Evolutionary conservation across 2,329 filamentous ascomycete genomes (phyloP), one percentile per base, ranked within the genome.

Genomic region (Aspergillus udagawae): DNA sequence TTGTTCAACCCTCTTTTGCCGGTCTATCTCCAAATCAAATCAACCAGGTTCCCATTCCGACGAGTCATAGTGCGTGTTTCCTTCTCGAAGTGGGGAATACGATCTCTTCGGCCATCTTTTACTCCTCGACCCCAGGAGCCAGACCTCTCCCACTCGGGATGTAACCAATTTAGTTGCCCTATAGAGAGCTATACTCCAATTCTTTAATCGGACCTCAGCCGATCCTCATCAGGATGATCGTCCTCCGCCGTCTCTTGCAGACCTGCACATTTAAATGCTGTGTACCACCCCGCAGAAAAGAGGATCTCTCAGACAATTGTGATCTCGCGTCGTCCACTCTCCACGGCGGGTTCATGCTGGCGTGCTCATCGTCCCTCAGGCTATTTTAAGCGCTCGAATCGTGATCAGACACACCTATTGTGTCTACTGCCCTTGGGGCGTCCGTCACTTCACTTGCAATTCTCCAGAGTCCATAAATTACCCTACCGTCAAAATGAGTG

Each of bases 401-500:
- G 23, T 29, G 51, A 32, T 27, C n/a, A 12, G 20, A 10, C 23
- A 12, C 10, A 54, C 51, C 51, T 41, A 23, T 49, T 50, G 53
- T 38, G 32, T 49, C 21, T 27, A 42, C 12, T 53, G 42, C n/a
- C 35, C 20, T 17, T 28, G 4, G 49, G 9, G 45, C 44, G 28
- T 20, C 28, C 52, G 23, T 21, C 49, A 42, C 14, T 42, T 14
- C 51, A 3, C 14, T 38, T 38, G 14, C 32, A 17, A 17, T 17
- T 38, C 32, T 38, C 14, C 6, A 3, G 14, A 38, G 32, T 17
- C 2, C 14, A 23, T 50, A 35, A 27, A 29, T 41, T 20, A 29
- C 5, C 17, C 20, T 17, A 32, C 38, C 25, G 21, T 53, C 63
- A 67, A 53, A 45, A 76, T 74, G 69, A 70, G 69, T 57, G 73